Evolutionary conservation across 2,329 filamentous ascomycete genomes (phyloP), one percentile per base, ranked within the genome.

Genomic region (Stromatinia cepivora): DNA sequence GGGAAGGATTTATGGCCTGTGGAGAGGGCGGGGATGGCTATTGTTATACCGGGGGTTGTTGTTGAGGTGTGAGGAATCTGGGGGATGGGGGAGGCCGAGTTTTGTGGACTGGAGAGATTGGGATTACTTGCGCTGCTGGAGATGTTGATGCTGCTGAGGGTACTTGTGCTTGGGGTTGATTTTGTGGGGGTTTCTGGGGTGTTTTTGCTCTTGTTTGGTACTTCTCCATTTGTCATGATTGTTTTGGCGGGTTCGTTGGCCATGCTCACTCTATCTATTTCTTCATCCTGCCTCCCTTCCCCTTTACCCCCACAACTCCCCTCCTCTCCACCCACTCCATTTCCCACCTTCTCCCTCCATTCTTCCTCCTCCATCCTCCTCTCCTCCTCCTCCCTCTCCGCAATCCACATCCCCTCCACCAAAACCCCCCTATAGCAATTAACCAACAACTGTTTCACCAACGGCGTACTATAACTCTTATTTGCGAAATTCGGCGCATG

Each of bases 401-500:
- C 28, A 48, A 62, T 62, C 28, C 45, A 6, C 58, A 62, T 48
- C 1, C 28, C 58, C 4, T 48, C 58, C 3, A 62, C 28, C 42
- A 62, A 17, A 3, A 45, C 45, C 28, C 58, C 58, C 17, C 20
- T 28, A 50, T 62, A 62, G 36, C 58, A 62, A 48, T 62, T 50
- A n/a, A 48, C 58, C 28, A 62, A 48, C 28, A 62, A 34, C 45
- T 62, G 58, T 50, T 62, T 62, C 4, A 62, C 58, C 22, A 62
- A 50, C 28, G 58, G 58, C 20, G 45, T 36, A 34, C 58, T 62
- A n/a, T 62, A 62, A 7, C 28, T n/a, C 15, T 48, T 62, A 62
- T 62, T 45, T 20, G 58, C 20, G 1, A 62, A 62, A 48, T 62
- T 34, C 8, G 58, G 58, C 4, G 58, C 28, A 22, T 62, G 58